Conservation (phyloP, 2,329 filamentous ascomycete genomes). For the Diaporthe sp. region DNA sequence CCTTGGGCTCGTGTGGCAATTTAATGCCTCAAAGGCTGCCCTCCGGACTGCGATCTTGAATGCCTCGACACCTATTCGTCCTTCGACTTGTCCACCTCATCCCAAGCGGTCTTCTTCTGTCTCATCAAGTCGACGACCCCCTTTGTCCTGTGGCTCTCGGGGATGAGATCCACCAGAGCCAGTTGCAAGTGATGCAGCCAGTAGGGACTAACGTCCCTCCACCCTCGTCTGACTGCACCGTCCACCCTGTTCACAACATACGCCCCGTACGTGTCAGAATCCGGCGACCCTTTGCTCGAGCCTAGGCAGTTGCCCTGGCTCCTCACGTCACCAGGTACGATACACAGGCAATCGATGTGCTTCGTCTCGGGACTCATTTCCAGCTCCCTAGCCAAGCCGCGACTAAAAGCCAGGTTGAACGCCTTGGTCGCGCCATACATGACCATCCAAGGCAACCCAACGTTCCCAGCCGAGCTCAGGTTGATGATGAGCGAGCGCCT, state of each 20-base stretch:
- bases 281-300: constrained; percentile 41
- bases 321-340: constrained; percentile 49
- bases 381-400: constrained; percentile 48
- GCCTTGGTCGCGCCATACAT: constrained; percentile 51
- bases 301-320: constrained; percentile 45
- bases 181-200: constrained; percentile 46
- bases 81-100: not conserved
- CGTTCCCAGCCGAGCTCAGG: constrained; percentile 45
- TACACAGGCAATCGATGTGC: constrained; percentile 48
- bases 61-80: not conserved
- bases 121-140: not conserved
- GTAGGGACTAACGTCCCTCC: constrained; percentile 46
- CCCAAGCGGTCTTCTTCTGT: not conserved
- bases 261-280: constrained; percentile 40
- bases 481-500: constrained; percentile 49
- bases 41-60: too few relatives aligned
- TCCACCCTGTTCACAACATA: constrained; percentile 44
- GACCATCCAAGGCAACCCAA: constrained; percentile 48
- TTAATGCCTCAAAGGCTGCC: not conserved
- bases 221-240: constrained; percentile 43
- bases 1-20: not conserved
- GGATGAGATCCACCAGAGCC: constrained; percentile 17
- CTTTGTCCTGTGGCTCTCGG: constrained; percentile 32
- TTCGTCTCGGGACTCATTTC: constrained; percentile 41
- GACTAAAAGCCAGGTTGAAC: constrained; percentile 49